phyloP scores from a whole-genome alignment of 768 basidiomycete genomes.

The Pulveroboletus sp. region DNA sequence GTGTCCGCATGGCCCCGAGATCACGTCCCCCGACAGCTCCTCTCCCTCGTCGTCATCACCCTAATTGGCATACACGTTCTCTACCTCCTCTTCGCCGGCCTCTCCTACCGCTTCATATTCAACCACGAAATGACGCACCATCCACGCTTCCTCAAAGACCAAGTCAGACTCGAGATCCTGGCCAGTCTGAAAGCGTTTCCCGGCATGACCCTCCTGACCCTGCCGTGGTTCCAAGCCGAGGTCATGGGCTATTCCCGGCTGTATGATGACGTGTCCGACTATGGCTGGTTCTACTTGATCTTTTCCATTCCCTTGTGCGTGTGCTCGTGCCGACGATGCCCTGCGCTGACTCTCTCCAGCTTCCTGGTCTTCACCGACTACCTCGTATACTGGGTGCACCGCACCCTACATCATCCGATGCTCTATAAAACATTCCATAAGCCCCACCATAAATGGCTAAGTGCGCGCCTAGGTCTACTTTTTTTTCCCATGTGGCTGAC shows the following conservation, averaged over 20 bases:
- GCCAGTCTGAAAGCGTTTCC: conserved; percentile 76
- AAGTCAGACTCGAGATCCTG: conserved; percentile 77
- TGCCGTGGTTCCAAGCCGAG: conserved; percentile 94
- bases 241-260: conserved; percentile 79
- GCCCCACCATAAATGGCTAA: conserved; percentile 98
- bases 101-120: conserved; percentile 85
- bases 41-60: conserved; percentile 70
- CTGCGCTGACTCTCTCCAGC: conserved; percentile 30
- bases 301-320: conserved; percentile 68
- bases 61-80: conserved; percentile 77
- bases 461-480: conserved; percentile 42
- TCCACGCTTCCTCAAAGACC: conserved; percentile 88
- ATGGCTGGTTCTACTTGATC: conserved; percentile 70
- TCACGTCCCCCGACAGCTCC: conserved; percentile 70
- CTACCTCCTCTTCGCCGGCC: conserved; percentile 84
- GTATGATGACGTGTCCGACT: conserved; percentile 75
- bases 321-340: background rate
- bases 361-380: conserved; percentile 90
- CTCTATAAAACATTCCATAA: conserved; percentile 93
- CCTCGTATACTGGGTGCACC: conserved; percentile 95
- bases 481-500: conserved; percentile 5
- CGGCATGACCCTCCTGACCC: conserved; percentile 72
- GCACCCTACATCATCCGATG: conserved; percentile 77
- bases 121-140: conserved; percentile 95
- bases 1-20: conserved; percentile 83